Percentiles rank a stretch among this genome's conserved stretches.
These are phyloP conservation scores for Yamadazyma phyllophila DNA, from an alignment of 805 yeast species.

Conservation along the genomic window DNA sequence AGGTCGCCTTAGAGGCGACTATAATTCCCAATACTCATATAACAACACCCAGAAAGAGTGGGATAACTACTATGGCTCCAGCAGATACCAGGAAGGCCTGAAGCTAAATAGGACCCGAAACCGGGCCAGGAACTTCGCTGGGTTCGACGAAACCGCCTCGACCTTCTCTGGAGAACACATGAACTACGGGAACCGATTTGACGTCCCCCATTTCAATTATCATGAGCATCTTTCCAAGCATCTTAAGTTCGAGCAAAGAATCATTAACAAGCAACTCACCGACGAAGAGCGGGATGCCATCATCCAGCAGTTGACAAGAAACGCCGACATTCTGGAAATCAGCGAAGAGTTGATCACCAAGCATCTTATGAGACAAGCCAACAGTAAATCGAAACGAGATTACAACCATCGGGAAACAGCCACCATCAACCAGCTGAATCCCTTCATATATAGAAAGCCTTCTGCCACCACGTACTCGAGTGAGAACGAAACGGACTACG, in stretches of 20 bases:
- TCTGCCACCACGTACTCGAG: slow-evolving; percentile 1
- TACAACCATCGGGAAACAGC: slow-evolving; percentile 7
- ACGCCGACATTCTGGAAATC: slow-evolving; percentile 23
- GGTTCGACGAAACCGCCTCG: slow-evolving; percentile 16
- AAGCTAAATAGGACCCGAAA: slow-evolving; percentile 33
- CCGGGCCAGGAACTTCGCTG: slow-evolving; percentile 21
- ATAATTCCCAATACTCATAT: slow-evolving; percentile 10
- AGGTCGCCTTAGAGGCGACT: slow-evolving; percentile 7
- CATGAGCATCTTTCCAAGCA: slow-evolving; percentile 52
- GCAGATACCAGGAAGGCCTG: slow-evolving; percentile 29
- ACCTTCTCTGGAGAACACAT: slow-evolving; percentile 34
- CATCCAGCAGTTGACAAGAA: slow-evolving; percentile 30
- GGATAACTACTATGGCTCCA: slow-evolving; percentile 41
- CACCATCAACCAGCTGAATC: slow-evolving; percentile 15
- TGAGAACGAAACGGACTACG: slow-evolving; percentile 13
- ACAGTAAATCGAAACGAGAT: slow-evolving; percentile 15
- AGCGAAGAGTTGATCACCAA: slow-evolving; percentile 42
- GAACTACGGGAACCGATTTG: slow-evolving; percentile 44
- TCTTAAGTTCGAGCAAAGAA: slow-evolving; percentile 46
- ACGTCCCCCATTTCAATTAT: slow-evolving; percentile 63
- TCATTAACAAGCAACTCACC: slow-evolving; percentile 31
- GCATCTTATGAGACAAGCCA: slow-evolving; percentile 40
- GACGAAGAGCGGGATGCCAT: slow-evolving; percentile 32
- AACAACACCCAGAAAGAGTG: slow-evolving; percentile 19
- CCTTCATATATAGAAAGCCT: slow-evolving; percentile 37